Evolutionary conservation across 2,329 filamentous ascomycete genomes (phyloP).

Genomic region (Dactylellina haptotyla): DNA sequence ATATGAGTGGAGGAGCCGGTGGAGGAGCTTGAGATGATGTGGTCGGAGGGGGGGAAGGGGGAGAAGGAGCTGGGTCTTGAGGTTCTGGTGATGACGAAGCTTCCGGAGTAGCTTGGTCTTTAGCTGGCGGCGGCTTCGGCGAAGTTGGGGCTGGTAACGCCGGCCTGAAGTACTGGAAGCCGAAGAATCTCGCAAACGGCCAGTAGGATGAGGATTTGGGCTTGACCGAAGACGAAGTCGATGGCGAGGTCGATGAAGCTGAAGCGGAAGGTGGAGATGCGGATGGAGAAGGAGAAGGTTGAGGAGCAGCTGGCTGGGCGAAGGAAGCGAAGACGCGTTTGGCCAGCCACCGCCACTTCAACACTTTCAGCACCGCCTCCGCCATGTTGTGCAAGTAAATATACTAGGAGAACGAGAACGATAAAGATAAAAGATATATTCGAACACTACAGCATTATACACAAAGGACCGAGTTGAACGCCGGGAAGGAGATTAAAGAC

Average conservation of each 20-base stretch:
- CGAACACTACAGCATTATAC: slow-evolving; percentile 41
- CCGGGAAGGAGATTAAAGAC: not conserved
- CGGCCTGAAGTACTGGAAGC: slow-evolving; percentile 21
- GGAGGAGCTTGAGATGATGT: not conserved
- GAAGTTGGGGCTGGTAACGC: slow-evolving; percentile 6
- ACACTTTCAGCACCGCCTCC: slow-evolving; percentile 42
- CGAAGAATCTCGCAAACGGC: slow-evolving; percentile 30
- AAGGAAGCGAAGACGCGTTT: slow-evolving; percentile 54
- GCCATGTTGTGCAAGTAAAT: slow-evolving; percentile 18
- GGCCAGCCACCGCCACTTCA: slow-evolving; percentile 55
- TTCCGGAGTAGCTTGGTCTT: slow-evolving; percentile 12
- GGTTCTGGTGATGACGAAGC: slow-evolving; percentile 36
- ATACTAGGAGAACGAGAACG: not conserved
- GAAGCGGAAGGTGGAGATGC: not conserved
- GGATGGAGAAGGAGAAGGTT: slow-evolving; percentile 13
- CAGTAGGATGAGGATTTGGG: slow-evolving; percentile 17
- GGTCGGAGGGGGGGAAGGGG: not conserved
- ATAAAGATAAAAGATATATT: slow-evolving; percentile 11
- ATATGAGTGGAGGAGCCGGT: too few relatives aligned
- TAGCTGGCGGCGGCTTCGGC: slow-evolving; percentile 11
- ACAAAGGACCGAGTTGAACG: slow-evolving; percentile 15
- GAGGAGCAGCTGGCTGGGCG: slow-evolving; percentile 13
- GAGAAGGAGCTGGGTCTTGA: slow-evolving; percentile 3
- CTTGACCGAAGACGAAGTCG: slow-evolving; percentile 2
- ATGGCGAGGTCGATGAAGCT: slow-evolving; percentile 6